A percentile compares a stretch with the other conserved stretches of the same genome.
These are phyloP conservation scores for Wickerhamiella kurtzmanii DNA, from an alignment of 805 yeast genomes.

Conservation along the genomic window DNA sequence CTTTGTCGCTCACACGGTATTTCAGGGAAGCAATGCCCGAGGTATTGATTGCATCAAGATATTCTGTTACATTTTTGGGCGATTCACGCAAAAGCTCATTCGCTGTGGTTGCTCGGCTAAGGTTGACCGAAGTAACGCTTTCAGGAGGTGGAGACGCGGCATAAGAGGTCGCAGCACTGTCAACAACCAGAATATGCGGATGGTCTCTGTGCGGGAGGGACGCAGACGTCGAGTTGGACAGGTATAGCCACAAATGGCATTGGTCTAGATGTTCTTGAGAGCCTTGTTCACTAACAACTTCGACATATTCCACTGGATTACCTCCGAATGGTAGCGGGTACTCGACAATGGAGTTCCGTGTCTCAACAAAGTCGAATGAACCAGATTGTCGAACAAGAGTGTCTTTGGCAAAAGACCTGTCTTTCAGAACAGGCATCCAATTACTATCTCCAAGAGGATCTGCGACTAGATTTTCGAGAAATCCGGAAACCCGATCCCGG, in stretches of 20 bases:
- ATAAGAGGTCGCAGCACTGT: background rate
- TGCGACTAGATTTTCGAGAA: conserved; percentile 23
- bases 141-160: background rate
- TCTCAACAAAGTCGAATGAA: conserved; percentile 21
- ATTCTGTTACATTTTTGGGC: conserved; percentile 20
- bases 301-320: conserved; percentile 21
- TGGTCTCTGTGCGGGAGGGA: conserved; percentile 15
- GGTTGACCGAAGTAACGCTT: conserved; percentile 10
- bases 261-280: conserved; percentile 21
- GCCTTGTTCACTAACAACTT: conserved; percentile 21
- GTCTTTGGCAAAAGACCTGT: conserved; percentile 24
- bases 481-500: conserved; percentile 16
- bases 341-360: conserved; percentile 24
- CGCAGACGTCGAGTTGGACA: conserved; percentile 13
- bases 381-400: conserved; percentile 21
- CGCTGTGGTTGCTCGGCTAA: conserved; percentile 18
- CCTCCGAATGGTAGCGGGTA: conserved; percentile 19
- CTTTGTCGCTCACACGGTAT: conserved; percentile 10
- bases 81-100: conserved; percentile 18
- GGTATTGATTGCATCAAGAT: conserved; percentile 12
- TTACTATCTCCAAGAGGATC: conserved; percentile 25
- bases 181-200: conserved; percentile 17
- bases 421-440: conserved; percentile 22
- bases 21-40: conserved; percentile 20
- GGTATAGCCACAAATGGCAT: conserved; percentile 21